Percentiles rank a stretch among this genome's conserved stretches.
Evolutionary conservation across 2,329 filamentous ascomycete species (phyloP).

Genomic region (Ophiostoma novo-ulmi): DNA sequence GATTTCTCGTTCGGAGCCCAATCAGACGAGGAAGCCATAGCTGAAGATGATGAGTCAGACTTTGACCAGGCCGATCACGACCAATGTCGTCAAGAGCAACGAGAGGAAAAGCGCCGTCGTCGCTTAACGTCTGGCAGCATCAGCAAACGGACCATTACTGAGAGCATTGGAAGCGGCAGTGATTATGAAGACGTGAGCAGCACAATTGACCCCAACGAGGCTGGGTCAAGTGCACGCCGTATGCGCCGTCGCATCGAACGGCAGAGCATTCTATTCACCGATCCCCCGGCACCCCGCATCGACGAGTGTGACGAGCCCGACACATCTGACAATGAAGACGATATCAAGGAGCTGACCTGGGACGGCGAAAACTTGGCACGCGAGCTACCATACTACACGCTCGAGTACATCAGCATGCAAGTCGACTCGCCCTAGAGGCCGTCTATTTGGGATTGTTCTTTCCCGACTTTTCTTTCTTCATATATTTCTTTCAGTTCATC

Average conservation of each 20-base stretch:
- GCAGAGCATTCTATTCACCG: conserved; percentile 46
- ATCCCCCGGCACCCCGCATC: conserved; percentile 47
- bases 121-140: conserved; percentile 50
- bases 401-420: conserved; percentile 51
- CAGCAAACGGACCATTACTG: conserved; percentile 51
- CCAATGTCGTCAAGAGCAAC: conserved; percentile 39
- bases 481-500: not conserved
- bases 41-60: conserved; percentile 31
- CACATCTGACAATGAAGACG: conserved; percentile 38
- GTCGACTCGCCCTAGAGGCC: conserved; percentile 38
- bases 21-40: conserved; percentile 36
- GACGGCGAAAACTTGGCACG: conserved; percentile 42
- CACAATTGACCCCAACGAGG: conserved; percentile 38
- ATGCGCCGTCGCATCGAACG: conserved; percentile 45
- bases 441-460: too few species aligned
- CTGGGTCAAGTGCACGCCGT: conserved; percentile 46
- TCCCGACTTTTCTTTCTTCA: not conserved
- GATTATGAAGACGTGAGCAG: conserved; percentile 40
- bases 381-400: conserved; percentile 47
- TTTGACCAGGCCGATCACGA: conserved; percentile 36
- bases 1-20: conserved; percentile 43
- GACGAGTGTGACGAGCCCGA: conserved; percentile 51
- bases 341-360: conserved; percentile 29
- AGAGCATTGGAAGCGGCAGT: conserved; percentile 47
- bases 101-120: conserved; percentile 41